These are phyloP conservation scores for Clarireedia sp. DNA, from an alignment of 2,329 filamentous ascomycete genomes.

Conservation along the genomic window DNA sequence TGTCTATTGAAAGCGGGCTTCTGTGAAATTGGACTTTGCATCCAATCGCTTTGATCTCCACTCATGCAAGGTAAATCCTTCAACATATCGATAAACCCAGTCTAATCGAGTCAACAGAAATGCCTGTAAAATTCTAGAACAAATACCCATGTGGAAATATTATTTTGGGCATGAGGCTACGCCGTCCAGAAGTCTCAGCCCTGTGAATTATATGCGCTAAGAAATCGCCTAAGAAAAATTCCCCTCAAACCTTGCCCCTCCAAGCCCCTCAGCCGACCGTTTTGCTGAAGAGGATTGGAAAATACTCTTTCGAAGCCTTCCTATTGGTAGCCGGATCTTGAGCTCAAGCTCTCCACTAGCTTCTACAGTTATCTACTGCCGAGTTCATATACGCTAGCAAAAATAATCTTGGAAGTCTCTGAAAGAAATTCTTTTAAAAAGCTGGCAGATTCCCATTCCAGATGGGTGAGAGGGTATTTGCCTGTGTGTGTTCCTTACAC, in stretches of 20 bases:
- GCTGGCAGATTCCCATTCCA: not conserved
- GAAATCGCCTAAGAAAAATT: not conserved
- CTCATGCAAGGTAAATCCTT: not conserved
- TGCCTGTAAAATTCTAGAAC: not conserved
- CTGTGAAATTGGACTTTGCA: too few species aligned
- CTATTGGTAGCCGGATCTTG: not conserved
- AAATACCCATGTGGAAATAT: not conserved
- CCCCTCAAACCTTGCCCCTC: not conserved
- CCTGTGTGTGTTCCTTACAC: not conserved
- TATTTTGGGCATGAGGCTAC: not conserved
- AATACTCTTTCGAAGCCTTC: not conserved
- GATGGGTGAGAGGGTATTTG: not conserved
- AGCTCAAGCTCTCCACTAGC: not conserved
- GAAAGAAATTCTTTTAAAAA: not conserved
- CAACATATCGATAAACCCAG: not conserved
- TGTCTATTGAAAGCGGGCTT: too few species aligned
- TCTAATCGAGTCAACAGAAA: not conserved
- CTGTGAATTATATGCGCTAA: not conserved
- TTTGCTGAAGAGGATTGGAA: not conserved
- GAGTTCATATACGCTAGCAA: not conserved
- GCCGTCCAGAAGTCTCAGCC: not conserved
- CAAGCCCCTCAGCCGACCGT: not conserved
- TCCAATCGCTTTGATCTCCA: not conserved
- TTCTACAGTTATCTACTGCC: not conserved
- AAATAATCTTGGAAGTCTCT: not conserved